Base-by-base conservation (phyloP, 2,329 filamentous ascomycete genomes). In the Penicillium sp. region DNA sequence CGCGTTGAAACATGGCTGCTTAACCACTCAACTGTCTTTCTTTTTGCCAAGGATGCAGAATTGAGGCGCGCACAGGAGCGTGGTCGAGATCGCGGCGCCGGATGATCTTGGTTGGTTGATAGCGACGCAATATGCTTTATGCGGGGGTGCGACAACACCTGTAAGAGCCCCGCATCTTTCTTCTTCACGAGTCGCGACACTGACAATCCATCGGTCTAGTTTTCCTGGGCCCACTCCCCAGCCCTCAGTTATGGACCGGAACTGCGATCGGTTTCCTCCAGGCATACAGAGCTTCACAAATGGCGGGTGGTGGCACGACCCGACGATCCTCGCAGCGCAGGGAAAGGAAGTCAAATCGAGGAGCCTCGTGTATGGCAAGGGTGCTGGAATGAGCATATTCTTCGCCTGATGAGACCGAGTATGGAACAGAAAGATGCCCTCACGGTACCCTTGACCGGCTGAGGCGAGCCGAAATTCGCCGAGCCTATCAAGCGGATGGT, bases 261-360 rank as follows among this genome's bases (percentile, higher is more conserved):
- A 78, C 80, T 28, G 92, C 90, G 0, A 84, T 95, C 44, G 90
- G 90, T 43, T 81, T 85, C 54, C 79, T 99, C 10, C 85, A 88
- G 54, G 85, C 80, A 42, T 86, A 88, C 58, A 95, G 58, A 79
- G 82, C 46, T 89, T 97, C 62, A 76, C 85, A 55, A 88, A 87
- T 60, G 92, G 92, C 59, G 91, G 92, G 56, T 99, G 94, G 94
- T 99, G 94, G 94, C 94, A 99, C 72, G 92, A 97, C 67, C 82
- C 84, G 39, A 84, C 84, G 57, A 92, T 99, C 56, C 84, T 99
- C 22, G 84, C 87, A 10, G 86, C 92, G 96, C 91, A 1, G 94
- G 94, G 46, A 82, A 90, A 51, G 94, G 94, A 14, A 69, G 87
- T 5, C 89, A 90, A 46, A 83, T 82, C 51, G 94, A 97, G 73